Conservation (phyloP, 306 rosid genomes). For the Malus fusca region DNA sequence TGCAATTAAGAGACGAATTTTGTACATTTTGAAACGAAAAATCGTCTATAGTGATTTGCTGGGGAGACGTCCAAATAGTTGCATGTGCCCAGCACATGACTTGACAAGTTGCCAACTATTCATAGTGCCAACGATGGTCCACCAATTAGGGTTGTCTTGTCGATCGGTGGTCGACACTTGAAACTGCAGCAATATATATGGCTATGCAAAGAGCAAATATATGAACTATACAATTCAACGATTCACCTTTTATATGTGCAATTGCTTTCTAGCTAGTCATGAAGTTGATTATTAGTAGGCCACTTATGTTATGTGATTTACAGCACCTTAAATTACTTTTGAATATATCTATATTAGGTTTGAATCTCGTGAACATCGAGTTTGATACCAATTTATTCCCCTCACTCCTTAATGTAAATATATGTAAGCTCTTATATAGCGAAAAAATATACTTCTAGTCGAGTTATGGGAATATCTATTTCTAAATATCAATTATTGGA, state of each 20-base stretch:
- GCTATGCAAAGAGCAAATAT: neutral
- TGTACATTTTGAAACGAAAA: neutral
- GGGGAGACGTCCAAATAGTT: neutral
- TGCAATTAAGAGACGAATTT: neutral
- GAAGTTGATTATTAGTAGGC: neutral
- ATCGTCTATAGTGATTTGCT: neutral
- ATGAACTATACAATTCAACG: neutral
- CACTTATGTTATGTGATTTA: neutral
- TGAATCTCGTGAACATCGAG: fast-evolving
- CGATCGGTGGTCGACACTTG: neutral
- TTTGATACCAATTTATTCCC: no score
- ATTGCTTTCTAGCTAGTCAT: neutral
- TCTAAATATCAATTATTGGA: no score
- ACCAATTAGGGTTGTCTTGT: no score
- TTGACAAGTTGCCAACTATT: neutral
- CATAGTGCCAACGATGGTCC: neutral
- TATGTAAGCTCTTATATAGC: no score
- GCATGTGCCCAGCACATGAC: neutral
- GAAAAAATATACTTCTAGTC: no score
- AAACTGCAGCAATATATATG: no score
- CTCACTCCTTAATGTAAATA: no score
- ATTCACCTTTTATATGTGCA: neutral
- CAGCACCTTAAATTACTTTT: no score
- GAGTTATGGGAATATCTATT: no score
- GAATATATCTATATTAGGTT: no score